Evolutionary conservation across 352 stramenopile species (phyloP).

Genomic region (Pilasporangium apinafurcum): DNA sequence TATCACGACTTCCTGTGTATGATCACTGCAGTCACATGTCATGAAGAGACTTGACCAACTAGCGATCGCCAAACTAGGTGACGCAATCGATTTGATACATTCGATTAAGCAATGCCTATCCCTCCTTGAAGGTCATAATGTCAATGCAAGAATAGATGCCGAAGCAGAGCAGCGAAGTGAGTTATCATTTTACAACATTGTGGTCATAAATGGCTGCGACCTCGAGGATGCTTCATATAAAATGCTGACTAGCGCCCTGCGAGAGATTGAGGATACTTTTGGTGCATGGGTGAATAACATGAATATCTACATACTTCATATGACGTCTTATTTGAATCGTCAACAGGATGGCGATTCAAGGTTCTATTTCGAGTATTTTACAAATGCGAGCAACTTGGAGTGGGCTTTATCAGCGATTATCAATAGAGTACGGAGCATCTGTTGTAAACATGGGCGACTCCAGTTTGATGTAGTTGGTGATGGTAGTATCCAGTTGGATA

Average conservation of each 20-base stretch:
- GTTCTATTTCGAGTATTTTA: constrained; percentile 7
- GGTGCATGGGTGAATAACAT: neutral
- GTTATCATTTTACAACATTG: constrained; percentile 5
- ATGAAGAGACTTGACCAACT: constrained; percentile 11
- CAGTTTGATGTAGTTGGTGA: neutral
- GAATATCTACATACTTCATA: constrained; percentile 9
- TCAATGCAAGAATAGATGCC: neutral
- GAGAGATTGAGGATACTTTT: neutral
- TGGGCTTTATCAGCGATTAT: constrained; percentile 9
- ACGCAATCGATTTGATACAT: neutral
- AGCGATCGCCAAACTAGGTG: neutral
- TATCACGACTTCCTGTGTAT: too few species aligned
- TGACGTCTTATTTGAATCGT: neutral
- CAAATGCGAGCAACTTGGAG: constrained; percentile 6
- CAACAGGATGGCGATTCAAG: neutral
- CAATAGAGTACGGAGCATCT: constrained; percentile 2
- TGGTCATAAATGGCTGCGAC: constrained; percentile 3
- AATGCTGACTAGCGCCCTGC: neutral
- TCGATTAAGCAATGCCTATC: neutral
- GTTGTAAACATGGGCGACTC: constrained; percentile 3
- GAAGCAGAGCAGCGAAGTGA: neutral
- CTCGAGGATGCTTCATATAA: neutral
- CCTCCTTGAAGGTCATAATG: too few species aligned
- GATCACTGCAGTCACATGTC: constrained; percentile 3
- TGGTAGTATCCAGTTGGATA: neutral